Evolutionary conservation across 2,329 filamentous ascomycete genomes (phyloP), one percentile per base, ranked within the genome.

Genomic region (Orbilia blumenaviensis): DNA sequence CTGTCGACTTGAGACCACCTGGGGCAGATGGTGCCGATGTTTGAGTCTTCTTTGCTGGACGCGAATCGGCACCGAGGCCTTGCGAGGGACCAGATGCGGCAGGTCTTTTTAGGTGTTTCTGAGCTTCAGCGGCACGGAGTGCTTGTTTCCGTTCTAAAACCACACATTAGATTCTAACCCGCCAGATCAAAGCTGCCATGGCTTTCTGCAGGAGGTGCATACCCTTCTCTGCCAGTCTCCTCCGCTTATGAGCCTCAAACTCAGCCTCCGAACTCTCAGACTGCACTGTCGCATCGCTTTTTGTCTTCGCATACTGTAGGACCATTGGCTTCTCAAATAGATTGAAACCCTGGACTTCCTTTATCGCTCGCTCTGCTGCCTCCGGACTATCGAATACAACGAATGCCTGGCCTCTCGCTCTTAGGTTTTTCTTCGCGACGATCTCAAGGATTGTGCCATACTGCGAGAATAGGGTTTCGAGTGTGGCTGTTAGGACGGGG

Each of bases 391-490:
- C 93, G 82, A 93, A 98, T 50, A 98, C 93, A 58, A 99, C 85
- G 82, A 99, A 99, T 0, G 95, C 95, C 84, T 99, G 95, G 10
- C 95, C 95, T 82, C 96, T 97, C 46, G 93, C 92, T 82, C 92
- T 94, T 29, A 98, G 84, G 83, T 96, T 97, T 78, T 89, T 92
- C 85, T 96, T 96, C 48, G 92, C 92, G 74, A 96, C 88, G 61
- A 97, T 88, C 78, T 97, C 93, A 80, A 96, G 84, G 77, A 97
- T 89, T 69, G 86, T 90, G 78, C 95, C 95, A 83, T 95, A 97
- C 83, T 96, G 92, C 78, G 89, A 89, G 84, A 98, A 98, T 81
- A 98, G 87, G 78, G 90, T 89, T 21, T 84, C 85, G 14, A 99
- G 87, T 0, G 92, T 88, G 79, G 91, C 88, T 78, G 90, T 91